Conservation (phyloP, 2,329 filamentous ascomycete species). For the Aspergillus felis region DNA sequence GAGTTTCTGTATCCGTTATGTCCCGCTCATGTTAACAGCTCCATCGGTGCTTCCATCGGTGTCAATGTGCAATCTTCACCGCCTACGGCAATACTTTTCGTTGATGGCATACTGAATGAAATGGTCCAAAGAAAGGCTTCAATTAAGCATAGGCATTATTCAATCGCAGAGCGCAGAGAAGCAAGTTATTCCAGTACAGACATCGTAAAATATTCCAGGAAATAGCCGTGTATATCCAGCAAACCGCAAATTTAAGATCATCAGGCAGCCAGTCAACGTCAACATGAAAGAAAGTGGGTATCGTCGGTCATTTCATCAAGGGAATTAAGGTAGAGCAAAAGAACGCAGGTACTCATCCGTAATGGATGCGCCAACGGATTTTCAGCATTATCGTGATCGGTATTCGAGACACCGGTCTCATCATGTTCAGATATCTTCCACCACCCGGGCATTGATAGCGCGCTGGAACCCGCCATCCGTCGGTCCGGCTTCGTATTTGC, state of each 20-base stretch:
- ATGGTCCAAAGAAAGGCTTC: not conserved
- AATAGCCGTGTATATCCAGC: not conserved
- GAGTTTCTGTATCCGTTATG: not conserved
- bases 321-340: constrained; percentile 8
- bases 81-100: not conserved
- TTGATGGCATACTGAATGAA: not conserved
- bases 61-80: not conserved
- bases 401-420: not conserved
- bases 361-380: constrained; percentile 12
- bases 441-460: constrained; percentile 74
- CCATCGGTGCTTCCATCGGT: not conserved
- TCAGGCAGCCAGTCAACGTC: not conserved
- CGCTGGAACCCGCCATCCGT: constrained; percentile 64
- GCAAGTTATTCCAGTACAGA: no score
- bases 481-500: constrained; percentile 43
- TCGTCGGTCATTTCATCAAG: constrained; percentile 19
- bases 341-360: not conserved
- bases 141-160: not conserved
- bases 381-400: constrained; percentile 3
- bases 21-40: not conserved
- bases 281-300: constrained; percentile 31
- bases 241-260: not conserved
- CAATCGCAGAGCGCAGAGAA: not conserved
- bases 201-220: not conserved
- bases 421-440: constrained; percentile 73